Conservation (phyloP, 257 asterid genomes). For the Thymus mandschuricus region DNA sequence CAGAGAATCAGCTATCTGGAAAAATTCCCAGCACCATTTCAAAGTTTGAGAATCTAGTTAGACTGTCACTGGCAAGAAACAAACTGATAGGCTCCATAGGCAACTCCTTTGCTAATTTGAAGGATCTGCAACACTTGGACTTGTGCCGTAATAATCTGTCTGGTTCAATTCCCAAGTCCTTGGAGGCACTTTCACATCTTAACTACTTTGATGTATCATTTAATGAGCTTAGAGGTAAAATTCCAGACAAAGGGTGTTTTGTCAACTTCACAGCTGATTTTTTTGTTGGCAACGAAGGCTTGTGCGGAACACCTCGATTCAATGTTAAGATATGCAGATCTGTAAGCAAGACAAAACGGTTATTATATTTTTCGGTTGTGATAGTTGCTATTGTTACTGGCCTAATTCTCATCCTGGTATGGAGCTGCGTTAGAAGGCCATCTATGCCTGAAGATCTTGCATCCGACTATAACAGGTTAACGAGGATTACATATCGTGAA, state of each 20-base stretch:
- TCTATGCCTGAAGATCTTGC: neutral
- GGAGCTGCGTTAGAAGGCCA: neutral
- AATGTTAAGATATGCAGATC: neutral
- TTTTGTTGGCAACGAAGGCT: neutral
- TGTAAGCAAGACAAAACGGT: neutral
- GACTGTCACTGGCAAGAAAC: slow-evolving; percentile 1
- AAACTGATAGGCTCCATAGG: neutral
- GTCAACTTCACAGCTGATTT: slow-evolving; percentile 12
- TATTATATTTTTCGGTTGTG: neutral
- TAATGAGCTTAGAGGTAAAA: slow-evolving; percentile 2
- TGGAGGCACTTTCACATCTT: slow-evolving; percentile 4
- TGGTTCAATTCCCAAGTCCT: neutral
- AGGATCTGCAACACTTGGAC: neutral
- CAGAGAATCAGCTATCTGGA: neutral
- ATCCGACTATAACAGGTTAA: neutral
- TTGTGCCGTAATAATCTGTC: slow-evolving; percentile 15
- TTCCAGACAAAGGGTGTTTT: slow-evolving; percentile 11
- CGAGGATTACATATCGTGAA: neutral
- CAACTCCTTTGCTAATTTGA: neutral
- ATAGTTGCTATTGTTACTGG: neutral
- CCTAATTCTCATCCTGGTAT: neutral
- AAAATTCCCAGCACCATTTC: neutral
- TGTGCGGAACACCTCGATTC: slow-evolving; percentile 15
- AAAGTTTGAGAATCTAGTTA: slow-evolving; percentile 2
- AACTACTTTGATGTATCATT: neutral